Percentiles rank a stretch among this genome's conserved stretches.
These are phyloP conservation scores for Phalaenopsis aphrodite DNA, from an alignment of 106 monocot genomes.

Conservation along the genomic window DNA sequence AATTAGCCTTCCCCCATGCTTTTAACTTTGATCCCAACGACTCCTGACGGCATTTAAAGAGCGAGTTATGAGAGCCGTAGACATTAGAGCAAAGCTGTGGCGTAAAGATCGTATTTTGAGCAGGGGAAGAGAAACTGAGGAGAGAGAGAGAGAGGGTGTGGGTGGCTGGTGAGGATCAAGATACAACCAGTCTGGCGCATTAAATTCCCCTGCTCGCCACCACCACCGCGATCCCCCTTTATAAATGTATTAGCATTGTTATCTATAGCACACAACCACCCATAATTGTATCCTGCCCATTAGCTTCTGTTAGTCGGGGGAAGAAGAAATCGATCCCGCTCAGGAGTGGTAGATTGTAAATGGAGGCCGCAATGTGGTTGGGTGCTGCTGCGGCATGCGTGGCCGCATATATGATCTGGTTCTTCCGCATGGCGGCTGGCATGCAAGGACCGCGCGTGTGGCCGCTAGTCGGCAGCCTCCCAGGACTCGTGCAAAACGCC, in stretches of 20 bases:
- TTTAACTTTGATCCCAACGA: not conserved
- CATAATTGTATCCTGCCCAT: not conserved
- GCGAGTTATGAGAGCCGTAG: not conserved
- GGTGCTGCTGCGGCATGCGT: conserved; percentile 6
- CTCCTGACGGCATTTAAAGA: conserved; percentile 5
- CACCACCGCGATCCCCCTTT: no score
- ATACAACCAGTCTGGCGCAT: conserved; percentile 9
- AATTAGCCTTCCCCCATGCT: not conserved
- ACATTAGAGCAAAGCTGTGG: not conserved
- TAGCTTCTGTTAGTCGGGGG: not conserved
- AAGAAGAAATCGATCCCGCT: not conserved
- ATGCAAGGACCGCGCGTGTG: conserved; percentile 64
- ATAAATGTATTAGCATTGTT: no score
- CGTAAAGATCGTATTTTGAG: not conserved
- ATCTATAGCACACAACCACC: no score
- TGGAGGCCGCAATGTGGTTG: not conserved
- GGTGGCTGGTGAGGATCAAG: conserved; percentile 7
- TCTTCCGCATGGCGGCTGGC: conserved; percentile 25
- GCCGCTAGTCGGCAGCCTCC: conserved; percentile 83
- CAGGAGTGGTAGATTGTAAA: not conserved
- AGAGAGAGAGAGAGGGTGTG: not conserved
- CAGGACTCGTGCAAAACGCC: conserved; percentile 58
- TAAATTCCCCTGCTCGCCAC: not conserved
- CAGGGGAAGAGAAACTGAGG: not conserved
- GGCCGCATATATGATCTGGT: conserved; percentile 63